Evolutionary conservation across 2,329 filamentous ascomycete genomes (phyloP).

Genomic region (Clonostachys rosea): DNA sequence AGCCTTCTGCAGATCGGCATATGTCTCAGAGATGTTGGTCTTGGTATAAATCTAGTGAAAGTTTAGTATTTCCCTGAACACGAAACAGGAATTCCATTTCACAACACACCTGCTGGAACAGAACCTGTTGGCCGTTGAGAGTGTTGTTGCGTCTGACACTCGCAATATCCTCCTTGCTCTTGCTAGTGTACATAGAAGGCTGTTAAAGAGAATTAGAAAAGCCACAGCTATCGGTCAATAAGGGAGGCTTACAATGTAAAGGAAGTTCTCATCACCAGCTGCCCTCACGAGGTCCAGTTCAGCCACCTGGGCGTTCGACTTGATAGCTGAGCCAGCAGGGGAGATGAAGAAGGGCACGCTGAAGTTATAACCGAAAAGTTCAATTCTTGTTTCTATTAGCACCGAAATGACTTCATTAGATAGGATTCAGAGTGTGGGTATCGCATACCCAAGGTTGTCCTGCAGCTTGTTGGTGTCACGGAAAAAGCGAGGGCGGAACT

Average conservation of each 20-base stretch:
- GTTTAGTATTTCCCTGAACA: slow-evolving; percentile 5
- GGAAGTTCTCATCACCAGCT: slow-evolving; percentile 39
- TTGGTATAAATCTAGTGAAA: slow-evolving; percentile 12
- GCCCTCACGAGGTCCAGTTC: slow-evolving; percentile 45
- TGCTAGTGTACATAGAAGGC: slow-evolving; percentile 25
- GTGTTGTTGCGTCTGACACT: slow-evolving; percentile 22
- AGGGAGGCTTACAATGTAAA: slow-evolving; percentile 34
- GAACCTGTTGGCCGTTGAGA: slow-evolving; percentile 20
- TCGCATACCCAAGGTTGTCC: too few relatives aligned
- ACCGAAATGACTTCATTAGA: too few relatives aligned
- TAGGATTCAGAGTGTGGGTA: too few relatives aligned
- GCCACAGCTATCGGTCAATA: not conserved
- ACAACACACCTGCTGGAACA: slow-evolving; percentile 30
- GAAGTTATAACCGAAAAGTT: slow-evolving; percentile 46
- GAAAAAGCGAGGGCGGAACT: too few relatives aligned
- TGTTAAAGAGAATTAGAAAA: slow-evolving; percentile 1
- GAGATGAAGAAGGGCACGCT: slow-evolving; percentile 49
- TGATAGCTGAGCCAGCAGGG: slow-evolving; percentile 39
- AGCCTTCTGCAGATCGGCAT: slow-evolving; percentile 19
- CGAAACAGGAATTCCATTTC: slow-evolving; percentile 20
- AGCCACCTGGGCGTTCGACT: slow-evolving; percentile 32
- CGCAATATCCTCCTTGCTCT: slow-evolving; percentile 28
- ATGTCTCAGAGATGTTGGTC: slow-evolving; percentile 22
- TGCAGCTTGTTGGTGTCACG: too few relatives aligned
- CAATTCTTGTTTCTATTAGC: too few relatives aligned